Conservation (phyloP, 805 yeast genomes). For the Candida pseudofarinosa region DNA sequence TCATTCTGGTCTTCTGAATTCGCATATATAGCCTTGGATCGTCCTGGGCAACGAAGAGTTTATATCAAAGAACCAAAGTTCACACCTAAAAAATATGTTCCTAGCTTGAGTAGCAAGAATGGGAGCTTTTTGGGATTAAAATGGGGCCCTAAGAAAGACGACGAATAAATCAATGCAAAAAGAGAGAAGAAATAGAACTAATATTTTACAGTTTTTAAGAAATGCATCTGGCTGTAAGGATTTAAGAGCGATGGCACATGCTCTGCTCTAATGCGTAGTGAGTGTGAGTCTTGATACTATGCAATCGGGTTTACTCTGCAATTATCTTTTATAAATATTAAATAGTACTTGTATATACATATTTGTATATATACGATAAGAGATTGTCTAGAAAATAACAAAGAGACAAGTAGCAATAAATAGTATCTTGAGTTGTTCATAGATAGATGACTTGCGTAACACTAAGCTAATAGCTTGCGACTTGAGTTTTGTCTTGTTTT, state of each 20-base stretch:
- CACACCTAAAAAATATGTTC: conserved; percentile 42
- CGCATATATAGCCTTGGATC: conserved; percentile 70
- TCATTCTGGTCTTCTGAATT: conserved; percentile 65
- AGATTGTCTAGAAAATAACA: background rate
- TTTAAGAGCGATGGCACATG: too few relatives aligned
- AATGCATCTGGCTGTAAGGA: too few relatives aligned
- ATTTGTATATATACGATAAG: background rate
- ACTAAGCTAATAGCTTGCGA: background rate
- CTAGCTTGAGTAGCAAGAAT: conserved; percentile 25
- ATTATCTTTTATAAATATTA: background rate
- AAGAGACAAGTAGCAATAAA: background rate
- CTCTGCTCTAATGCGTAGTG: too few relatives aligned
- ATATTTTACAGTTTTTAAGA: too few relatives aligned
- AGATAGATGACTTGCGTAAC: background rate
- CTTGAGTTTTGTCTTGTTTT: background rate
- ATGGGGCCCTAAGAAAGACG: conserved; percentile 77
- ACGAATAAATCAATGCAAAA: conserved; percentile 4
- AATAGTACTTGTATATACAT: background rate
- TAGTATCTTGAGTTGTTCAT: background rate
- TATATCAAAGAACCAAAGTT: conserved; percentile 64
- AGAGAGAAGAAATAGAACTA: too few relatives aligned
- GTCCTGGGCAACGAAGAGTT: conserved; percentile 63
- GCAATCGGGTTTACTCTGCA: too few relatives aligned
- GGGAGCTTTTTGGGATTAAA: conserved; percentile 73
- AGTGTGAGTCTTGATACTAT: too few relatives aligned